Evolutionary conservation across 257 asterid species (phyloP).

Genomic region (Penstemon newberryi): DNA sequence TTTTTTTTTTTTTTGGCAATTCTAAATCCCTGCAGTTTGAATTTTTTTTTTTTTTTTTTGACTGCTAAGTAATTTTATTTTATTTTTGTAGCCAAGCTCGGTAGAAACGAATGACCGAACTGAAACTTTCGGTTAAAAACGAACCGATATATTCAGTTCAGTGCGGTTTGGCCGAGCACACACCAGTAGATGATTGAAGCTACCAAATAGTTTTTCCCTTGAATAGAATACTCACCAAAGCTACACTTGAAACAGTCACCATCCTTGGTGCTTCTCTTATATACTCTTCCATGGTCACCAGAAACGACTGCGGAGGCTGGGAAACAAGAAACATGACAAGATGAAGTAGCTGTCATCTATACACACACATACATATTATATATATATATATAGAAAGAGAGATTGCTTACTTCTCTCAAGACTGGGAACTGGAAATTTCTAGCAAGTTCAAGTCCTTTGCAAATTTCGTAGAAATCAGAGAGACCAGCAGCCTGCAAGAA

Average conservation of each 20-base stretch:
- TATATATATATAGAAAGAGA: neutral
- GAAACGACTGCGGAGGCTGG: constrained; percentile 69
- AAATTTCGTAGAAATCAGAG: constrained; percentile 90
- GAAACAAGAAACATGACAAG: constrained; percentile 17
- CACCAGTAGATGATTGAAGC: neutral
- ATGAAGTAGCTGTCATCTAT: constrained; percentile 14
- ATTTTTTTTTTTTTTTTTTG: too few relatives aligned
- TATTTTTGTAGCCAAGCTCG: too few relatives aligned
- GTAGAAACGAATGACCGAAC: too few relatives aligned
- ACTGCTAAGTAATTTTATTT: too few relatives aligned
- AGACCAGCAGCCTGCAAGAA: constrained; percentile 73
- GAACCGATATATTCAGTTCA: too few relatives aligned
- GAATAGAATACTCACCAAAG: constrained; percentile 48
- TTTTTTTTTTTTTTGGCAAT: too few relatives aligned
- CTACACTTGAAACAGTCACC: constrained; percentile 50
- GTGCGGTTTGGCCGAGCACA: too few relatives aligned
- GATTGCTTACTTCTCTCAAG: constrained; percentile 73
- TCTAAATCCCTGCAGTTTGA: too few relatives aligned
- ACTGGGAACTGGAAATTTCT: constrained; percentile 96
- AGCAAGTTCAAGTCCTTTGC: constrained; percentile 97
- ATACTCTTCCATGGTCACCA: constrained; percentile 70
- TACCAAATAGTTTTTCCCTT: constrained; percentile 8
- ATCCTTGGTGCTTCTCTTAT: constrained; percentile 66
- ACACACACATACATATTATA: too few relatives aligned
- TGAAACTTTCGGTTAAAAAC: too few relatives aligned